Conservation (phyloP, 176 grass and related monocot species). For the Sorghum bicolor region Sorghum_bicolor_NCBIv3 NC_012875.2:60621501-60622000, state of each 20-base stretch:
- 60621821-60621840: not conserved
- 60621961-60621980: not conserved
- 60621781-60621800: not conserved
- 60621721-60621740: not conserved
- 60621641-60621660: not conserved
- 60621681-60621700: not conserved
- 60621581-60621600: slow-evolving; percentile 20
- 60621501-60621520: not conserved
- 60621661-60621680: no score
- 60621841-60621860: not conserved
- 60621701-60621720: not conserved
- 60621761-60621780: not conserved
- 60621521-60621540: slow-evolving; percentile 23
- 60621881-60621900: not conserved
- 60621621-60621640: not conserved
- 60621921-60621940: not conserved
- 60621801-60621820: not conserved
- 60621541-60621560: not conserved
- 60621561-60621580: not conserved
- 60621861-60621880: not conserved
- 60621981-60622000: not conserved
- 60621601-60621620: slow-evolving; percentile 28
- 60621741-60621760: not conserved
- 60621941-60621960: not conserved
- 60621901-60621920: not conserved